A percentile compares a stretch with the other conserved stretches of the same genome.
phyloP scores from a whole-genome alignment of 345 rosid genomes.

The Camelina laxa region DNA sequence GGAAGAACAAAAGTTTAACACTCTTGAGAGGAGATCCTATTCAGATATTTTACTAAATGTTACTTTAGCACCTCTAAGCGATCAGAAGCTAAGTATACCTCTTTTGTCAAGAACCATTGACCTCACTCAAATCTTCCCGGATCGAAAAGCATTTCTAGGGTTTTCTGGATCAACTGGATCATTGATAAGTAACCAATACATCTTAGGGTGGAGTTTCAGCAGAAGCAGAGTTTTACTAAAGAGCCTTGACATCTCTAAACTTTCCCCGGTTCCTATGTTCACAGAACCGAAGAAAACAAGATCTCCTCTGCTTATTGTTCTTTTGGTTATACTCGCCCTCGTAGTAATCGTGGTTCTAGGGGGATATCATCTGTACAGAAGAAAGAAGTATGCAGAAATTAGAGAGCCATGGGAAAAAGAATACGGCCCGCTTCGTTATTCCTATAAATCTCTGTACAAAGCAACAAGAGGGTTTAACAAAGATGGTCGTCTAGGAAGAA shows the following conservation, averaged over 20 bases:
- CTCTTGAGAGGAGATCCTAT: constrained; percentile 53
- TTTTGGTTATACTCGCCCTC: constrained; percentile 26
- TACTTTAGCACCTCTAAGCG: constrained; percentile 47
- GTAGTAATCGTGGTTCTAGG: constrained; percentile 8
- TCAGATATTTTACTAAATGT: constrained; percentile 50
- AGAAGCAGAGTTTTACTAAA: constrained; percentile 48
- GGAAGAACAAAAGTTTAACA: constrained; percentile 37
- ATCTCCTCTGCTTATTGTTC: constrained; percentile 38
- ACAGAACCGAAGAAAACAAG: constrained; percentile 16
- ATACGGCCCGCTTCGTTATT: constrained; percentile 57
- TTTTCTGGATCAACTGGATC: constrained; percentile 61
- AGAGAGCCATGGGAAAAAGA: constrained; percentile 63
- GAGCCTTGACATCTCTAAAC: constrained; percentile 47
- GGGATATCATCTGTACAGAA: constrained; percentile 32
- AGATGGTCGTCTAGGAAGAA: constrained; percentile 52
- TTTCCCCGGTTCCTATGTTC: constrained; percentile 52
- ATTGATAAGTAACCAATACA: constrained; percentile 48
- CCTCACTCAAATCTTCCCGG: constrained; percentile 48
- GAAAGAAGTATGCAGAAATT: constrained; percentile 55
- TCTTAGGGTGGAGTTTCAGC: constrained; percentile 72
- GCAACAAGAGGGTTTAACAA: constrained; percentile 66
- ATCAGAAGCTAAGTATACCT: constrained; percentile 48
- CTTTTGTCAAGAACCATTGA: constrained; percentile 53
- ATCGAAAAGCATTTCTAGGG: constrained; percentile 53
- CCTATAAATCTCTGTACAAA: constrained; percentile 52